phyloP scores from a whole-genome alignment of 768 basidiomycete species.

The Rossbeevera mucosa region DNA sequence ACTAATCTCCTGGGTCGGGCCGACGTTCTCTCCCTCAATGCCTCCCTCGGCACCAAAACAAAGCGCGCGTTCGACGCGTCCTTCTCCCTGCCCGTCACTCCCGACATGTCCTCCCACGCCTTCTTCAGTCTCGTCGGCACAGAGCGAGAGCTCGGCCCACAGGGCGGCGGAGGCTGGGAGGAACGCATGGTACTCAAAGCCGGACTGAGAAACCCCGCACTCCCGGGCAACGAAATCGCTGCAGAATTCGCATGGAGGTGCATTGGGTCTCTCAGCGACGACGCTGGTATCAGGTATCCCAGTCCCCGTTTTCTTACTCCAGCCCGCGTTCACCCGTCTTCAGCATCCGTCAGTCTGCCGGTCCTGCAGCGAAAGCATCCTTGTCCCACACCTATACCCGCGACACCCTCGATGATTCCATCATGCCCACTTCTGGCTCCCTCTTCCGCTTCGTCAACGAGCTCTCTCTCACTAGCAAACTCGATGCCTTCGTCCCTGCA shows the following conservation, averaged over 20 bases:
- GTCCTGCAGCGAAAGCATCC: conserved; percentile 76
- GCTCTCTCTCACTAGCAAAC: conserved; percentile 17
- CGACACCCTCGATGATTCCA: conserved; percentile 40
- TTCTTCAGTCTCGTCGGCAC: conserved; percentile 68
- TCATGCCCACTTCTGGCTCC: conserved; percentile 26
- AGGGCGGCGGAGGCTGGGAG: conserved; percentile 24
- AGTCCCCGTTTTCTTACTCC: not conserved
- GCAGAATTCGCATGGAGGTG: conserved; percentile 83
- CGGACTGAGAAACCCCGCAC: conserved; percentile 36
- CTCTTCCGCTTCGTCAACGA: conserved; percentile 21
- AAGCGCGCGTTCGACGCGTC: conserved; percentile 75
- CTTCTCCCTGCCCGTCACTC: conserved; percentile 56
- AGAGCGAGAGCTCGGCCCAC: conserved; percentile 63
- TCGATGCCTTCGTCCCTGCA: conserved; percentile 14
- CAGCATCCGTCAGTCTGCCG: conserved; percentile 83
- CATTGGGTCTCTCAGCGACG: conserved; percentile 62
- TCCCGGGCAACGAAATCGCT: conserved; percentile 61
- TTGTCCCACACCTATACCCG: conserved; percentile 70
- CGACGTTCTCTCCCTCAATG: conserved; percentile 78
- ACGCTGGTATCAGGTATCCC: conserved; percentile 74
- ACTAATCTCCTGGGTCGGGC: conserved; percentile 90
- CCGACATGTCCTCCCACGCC: conserved; percentile 60
- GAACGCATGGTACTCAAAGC: conserved; percentile 64
- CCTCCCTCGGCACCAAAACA: conserved; percentile 85
- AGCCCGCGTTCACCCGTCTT: conserved; percentile 1